Conservation (phyloP, 2,329 filamentous ascomycete genomes). For the Microsporum canis region DNA sequence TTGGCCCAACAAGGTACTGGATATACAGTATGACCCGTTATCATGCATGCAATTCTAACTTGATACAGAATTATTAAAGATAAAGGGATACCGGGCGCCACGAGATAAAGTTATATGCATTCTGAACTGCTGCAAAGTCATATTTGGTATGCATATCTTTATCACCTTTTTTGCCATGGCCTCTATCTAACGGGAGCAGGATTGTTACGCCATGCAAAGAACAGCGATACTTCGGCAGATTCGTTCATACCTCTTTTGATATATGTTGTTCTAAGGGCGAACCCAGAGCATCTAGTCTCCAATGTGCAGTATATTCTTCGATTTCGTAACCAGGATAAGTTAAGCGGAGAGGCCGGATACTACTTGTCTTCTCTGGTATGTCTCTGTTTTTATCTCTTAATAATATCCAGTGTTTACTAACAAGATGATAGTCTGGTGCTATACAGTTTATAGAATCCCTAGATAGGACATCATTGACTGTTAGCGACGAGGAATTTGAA, state of each 20-base stretch:
- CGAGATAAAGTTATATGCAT: constrained; percentile 98
- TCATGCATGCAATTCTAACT: neutral
- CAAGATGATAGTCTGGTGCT: constrained; percentile 46
- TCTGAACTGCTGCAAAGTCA: constrained; percentile 97
- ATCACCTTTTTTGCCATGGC: constrained; percentile 1
- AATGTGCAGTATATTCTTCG: constrained; percentile 97
- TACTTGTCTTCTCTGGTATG: constrained; percentile 81
- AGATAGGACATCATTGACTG: constrained; percentile 84
- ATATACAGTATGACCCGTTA: neutral
- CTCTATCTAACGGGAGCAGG: constrained; percentile 34
- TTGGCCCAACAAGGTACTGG: constrained; percentile 70
- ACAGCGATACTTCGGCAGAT: constrained; percentile 79
- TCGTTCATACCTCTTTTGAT: constrained; percentile 92
- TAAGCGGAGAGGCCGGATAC: constrained; percentile 94
- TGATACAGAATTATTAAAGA: constrained; percentile 71
- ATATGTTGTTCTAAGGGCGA: constrained; percentile 87
- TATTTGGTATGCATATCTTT: constrained; percentile 57
- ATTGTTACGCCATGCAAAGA: constrained; percentile 79
- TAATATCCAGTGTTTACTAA: neutral
- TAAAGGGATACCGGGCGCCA: constrained; percentile 92
- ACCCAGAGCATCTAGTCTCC: constrained; percentile 88
- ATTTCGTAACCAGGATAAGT: constrained; percentile 94
- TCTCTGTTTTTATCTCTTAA: neutral
- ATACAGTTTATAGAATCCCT: constrained; percentile 95
- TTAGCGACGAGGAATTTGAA: constrained; percentile 91